These are phyloP conservation scores for Iberis pinnata DNA, from an alignment of 345 rosid genomes.

Conservation along the genomic window DNA sequence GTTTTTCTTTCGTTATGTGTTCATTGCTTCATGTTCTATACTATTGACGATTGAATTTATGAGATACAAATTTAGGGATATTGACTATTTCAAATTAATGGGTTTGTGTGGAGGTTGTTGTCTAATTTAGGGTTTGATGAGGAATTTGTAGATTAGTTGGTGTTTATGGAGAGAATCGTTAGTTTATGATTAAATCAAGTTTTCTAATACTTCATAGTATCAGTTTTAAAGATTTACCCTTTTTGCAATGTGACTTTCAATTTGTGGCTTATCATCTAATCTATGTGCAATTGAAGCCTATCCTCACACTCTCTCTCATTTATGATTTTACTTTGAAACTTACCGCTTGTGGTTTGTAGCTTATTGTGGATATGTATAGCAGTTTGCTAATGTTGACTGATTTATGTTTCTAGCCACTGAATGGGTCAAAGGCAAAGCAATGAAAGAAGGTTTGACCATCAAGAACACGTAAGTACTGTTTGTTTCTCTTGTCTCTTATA, in stretches of 20 bases:
- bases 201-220: too few relatives aligned
- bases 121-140: neutral
- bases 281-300: neutral
- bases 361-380: neutral
- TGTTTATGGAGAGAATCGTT: neutral
- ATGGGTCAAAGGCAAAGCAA: conserved; percentile 97
- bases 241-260: neutral
- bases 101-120: neutral
- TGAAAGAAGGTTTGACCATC: conserved; percentile 83
- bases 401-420: conserved; percentile 57
- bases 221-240: neutral
- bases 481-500: neutral
- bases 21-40: neutral
- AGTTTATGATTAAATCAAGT: too few relatives aligned
- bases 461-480: conserved; percentile 73
- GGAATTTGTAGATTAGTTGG: neutral
- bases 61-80: neutral
- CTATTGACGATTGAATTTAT: neutral
- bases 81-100: neutral
- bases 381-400: neutral
- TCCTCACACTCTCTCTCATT: neutral
- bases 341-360: neutral
- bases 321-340: neutral
- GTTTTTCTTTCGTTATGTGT: neutral
- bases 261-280: neutral